Base-by-base conservation (phyloP, 495 filamentous ascomycete species). In the Penicillium lagena region DNA sequence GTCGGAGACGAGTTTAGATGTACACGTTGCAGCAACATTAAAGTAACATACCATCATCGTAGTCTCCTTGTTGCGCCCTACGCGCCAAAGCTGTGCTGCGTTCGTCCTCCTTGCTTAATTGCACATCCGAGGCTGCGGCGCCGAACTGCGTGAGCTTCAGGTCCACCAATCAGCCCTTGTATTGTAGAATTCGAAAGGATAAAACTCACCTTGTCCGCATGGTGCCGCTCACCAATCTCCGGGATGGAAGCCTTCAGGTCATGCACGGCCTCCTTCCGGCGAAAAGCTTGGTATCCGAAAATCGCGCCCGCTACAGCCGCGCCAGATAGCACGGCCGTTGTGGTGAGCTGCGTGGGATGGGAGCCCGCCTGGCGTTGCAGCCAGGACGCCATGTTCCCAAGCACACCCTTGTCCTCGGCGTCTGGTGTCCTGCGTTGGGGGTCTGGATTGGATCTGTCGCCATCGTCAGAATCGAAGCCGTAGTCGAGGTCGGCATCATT, bases 51-150 rank as follows among this genome's bases (percentile, higher is more conserved):
- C 83, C 85, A 61, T 96, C 87, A 70, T 96, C 89, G 58, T 93
- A 97, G 64, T 96, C 89, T 27, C 93, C 93, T 39, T 79, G 73
- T 42, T 87, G 83, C 9, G 90, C 93, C 55, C 89, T 79, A 29
- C 78, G 74, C 30, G 91, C 90, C 30, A 97, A 78, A 29, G 80
- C 75, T 32, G 80, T 77, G 65, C 81, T 83, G 55, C 83, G 78
- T 50, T 86, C 76, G 61, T 96, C 89, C 63, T 96, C 89, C 52
- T 83, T 85, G 54, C 68, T 80, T 28, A 73, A 47, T 56, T 69
- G 58, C 43, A 76, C 62, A 48, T 64, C 43, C 48, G 69, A 55
- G n/a, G 77, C 72, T n/a, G 85, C 77, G 4, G 71, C 78, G 40
- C 87, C 87, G 59, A 81, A 86, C 45, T 84, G 77, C 40, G 83